These are phyloP conservation scores for Trifolium repens DNA, from an alignment of 306 rosid genomes.

Conservation along the genomic window DNA sequence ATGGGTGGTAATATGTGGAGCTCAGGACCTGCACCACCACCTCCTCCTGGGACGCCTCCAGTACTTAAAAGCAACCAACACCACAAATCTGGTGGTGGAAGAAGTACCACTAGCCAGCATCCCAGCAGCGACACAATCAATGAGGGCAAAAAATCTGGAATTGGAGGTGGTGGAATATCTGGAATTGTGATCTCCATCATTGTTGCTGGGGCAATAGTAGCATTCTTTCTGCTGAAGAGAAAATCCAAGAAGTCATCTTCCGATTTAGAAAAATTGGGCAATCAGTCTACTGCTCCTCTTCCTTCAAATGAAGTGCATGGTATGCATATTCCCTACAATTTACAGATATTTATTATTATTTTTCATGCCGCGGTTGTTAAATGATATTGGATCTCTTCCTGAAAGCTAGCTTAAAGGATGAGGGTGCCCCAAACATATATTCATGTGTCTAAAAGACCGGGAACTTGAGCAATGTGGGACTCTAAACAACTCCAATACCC, in stretches of 20 bases:
- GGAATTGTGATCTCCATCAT: conserved; percentile 82
- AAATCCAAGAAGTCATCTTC: conserved; percentile 68
- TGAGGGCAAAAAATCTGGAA: conserved; percentile 67
- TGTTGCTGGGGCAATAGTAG: conserved; percentile 70
- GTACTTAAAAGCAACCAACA: conserved; percentile 52
- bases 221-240: conserved; percentile 77
- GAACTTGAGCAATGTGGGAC: too few relatives aligned
- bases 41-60: conserved; percentile 82
- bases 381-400: too few relatives aligned
- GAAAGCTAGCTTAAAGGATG: too few relatives aligned
- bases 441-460: too few relatives aligned
- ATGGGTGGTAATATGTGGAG: conserved; percentile 78
- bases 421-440: too few relatives aligned
- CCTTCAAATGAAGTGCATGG: conserved; percentile 75
- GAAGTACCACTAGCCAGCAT: conserved; percentile 48
- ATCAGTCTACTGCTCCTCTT: conserved; percentile 64
- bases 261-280: conserved; percentile 72
- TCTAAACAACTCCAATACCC: too few relatives aligned
- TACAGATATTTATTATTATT: conserved; percentile 14
- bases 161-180: conserved; percentile 83
- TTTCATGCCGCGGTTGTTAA: neutral
- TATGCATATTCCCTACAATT: conserved; percentile 48
- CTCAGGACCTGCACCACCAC: conserved; percentile 91
- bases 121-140: conserved; percentile 43
- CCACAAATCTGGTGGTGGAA: conserved; percentile 62